phyloP scores from a whole-genome alignment of 306 rosid genomes.

The Corylus heterophylla region DNA sequence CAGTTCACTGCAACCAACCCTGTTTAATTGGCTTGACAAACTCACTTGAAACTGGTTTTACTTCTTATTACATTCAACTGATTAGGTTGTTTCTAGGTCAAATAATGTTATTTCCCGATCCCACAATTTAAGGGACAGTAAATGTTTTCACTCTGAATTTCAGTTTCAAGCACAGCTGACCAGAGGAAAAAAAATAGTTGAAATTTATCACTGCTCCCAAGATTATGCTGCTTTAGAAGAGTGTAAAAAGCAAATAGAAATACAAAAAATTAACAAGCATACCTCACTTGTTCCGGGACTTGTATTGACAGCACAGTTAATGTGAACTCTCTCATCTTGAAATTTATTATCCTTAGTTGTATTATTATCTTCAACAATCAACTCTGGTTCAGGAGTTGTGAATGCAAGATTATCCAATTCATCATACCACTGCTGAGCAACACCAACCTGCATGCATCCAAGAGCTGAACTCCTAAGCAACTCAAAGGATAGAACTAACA shows the following conservation, averaged over 20 bases:
- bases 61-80: not conserved
- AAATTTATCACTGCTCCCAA: not conserved
- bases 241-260: not conserved
- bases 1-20: too few species aligned
- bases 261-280: conserved; percentile 19
- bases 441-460: conserved; percentile 55
- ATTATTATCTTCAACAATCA: conserved; percentile 36
- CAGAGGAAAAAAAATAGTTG: not conserved
- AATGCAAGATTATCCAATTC: conserved; percentile 72
- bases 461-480: conserved; percentile 31
- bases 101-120: not conserved
- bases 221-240: not conserved
- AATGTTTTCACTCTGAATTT: not conserved
- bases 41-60: not conserved
- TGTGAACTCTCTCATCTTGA: conserved; percentile 40
- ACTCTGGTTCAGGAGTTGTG: conserved; percentile 49
- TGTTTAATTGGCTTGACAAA: not conserved
- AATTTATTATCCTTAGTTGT: conserved; percentile 28
- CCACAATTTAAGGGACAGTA: not conserved
- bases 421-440: conserved; percentile 84
- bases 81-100: not conserved
- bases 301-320: conserved; percentile 53
- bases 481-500: conserved; percentile 20
- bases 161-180: not conserved
- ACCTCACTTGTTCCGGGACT: conserved; percentile 98